phyloP scores from a whole-genome alignment of 495 filamentous ascomycete species.

The Cercophora samala region DNA sequence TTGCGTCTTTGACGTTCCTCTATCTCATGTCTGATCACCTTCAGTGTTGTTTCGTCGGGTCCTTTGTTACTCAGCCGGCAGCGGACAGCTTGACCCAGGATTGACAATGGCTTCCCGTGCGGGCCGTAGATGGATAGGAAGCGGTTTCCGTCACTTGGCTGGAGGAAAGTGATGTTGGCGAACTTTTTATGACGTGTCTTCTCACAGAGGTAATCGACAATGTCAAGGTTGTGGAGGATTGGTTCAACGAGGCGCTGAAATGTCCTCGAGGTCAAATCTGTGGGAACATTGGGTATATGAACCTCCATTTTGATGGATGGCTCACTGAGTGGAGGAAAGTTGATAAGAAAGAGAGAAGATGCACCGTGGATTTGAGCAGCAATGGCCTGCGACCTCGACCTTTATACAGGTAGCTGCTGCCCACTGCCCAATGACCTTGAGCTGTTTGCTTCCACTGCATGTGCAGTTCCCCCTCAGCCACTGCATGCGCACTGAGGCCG shows the following conservation, averaged over 20 bases:
- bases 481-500: not conserved
- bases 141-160: constrained; percentile 29
- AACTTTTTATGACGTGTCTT: constrained; percentile 30
- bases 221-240: constrained; percentile 31
- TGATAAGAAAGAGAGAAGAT: not conserved
- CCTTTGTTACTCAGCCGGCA: constrained; percentile 43
- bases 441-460: not conserved
- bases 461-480: not conserved
- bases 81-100: constrained; percentile 38
- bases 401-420: not conserved
- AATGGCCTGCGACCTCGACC: not conserved
- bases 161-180: constrained; percentile 40
- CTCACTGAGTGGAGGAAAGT: too few relatives aligned
- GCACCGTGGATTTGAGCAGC: not conserved
- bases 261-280: constrained; percentile 30
- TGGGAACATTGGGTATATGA: constrained; percentile 40
- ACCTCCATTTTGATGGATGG: constrained; percentile 36
- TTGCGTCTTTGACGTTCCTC: constrained; percentile 19
- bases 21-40: constrained; percentile 38
- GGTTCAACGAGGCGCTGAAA: constrained; percentile 36
- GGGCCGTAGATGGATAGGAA: constrained; percentile 37
- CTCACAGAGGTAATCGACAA: constrained; percentile 36
- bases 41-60: constrained; percentile 39
- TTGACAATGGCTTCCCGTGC: constrained; percentile 24
- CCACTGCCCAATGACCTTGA: not conserved